A percentile compares a stretch with the other conserved stretches of the same genome.
phyloP scores from a whole-genome alignment of 352 stramenopile genomes.

The Pythium insidiosum region DNA sequence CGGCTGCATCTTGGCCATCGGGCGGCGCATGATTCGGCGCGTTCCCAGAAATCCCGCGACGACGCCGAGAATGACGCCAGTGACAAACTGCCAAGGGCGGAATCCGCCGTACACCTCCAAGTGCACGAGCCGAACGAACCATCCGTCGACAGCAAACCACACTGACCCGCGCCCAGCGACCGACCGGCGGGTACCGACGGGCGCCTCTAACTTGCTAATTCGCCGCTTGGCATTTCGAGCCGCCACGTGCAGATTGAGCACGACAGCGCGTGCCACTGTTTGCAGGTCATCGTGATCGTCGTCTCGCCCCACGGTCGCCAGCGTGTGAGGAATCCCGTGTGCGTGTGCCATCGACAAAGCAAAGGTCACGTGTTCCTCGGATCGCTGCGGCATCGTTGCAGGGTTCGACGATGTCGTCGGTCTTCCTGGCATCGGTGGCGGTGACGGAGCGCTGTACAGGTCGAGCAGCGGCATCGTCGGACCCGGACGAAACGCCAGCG shows the following conservation, averaged over 20 bases:
- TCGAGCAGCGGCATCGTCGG: too few relatives aligned
- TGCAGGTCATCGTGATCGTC: conserved; percentile 3
- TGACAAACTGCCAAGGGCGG: conserved; percentile 13
- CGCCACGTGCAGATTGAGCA: conserved; percentile 14
- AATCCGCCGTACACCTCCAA: conserved; percentile 7
- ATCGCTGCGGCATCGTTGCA: not conserved
- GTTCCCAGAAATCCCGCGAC: conserved; percentile 5
- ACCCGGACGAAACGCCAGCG: too few relatives aligned
- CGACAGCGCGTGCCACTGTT: conserved; percentile 6
- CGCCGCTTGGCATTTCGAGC: conserved; percentile 8
- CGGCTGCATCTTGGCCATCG: not conserved
- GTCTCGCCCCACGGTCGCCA: not conserved
- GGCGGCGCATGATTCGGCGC: too few relatives aligned
- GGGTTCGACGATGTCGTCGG: too few relatives aligned
- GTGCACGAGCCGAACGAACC: conserved; percentile 2
- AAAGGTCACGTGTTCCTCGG: conserved; percentile 2
- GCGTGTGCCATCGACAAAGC: conserved; percentile 9
- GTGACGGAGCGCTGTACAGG: too few relatives aligned
- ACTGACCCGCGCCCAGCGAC: too few relatives aligned
- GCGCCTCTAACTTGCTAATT: conserved; percentile 3
- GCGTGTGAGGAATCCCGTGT: conserved; percentile 3
- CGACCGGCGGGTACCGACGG: too few relatives aligned
- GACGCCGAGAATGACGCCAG: conserved; percentile 9
- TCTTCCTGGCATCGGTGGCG: too few relatives aligned
- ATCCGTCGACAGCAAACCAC: conserved; percentile 5